Evolutionary conservation across 345 rosid species (phyloP), one percentile per base, ranked within the genome.

Genomic region (Gossypium raimondii): DNA sequence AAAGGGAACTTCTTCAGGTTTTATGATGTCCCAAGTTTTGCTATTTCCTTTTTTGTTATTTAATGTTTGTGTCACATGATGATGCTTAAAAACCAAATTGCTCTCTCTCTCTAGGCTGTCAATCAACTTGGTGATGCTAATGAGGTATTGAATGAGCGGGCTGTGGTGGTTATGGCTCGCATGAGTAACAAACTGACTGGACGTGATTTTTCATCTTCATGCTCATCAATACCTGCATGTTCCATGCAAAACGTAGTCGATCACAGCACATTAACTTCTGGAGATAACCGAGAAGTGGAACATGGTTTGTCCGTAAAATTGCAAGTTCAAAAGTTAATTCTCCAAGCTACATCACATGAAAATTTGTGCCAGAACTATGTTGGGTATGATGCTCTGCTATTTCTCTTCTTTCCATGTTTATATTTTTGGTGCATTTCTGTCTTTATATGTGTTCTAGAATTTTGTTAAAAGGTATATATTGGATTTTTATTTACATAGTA

Each of bases 111-210:
- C 73, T 70, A 95, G 99, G 98, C 99, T 77, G 97, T 93, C 79
- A 88, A 89, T 84, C 96, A 89, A 84, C 99, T 91, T 11, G 98
- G 98, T 73, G 98, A 95, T 82, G 99, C 99, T 51, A 95, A 93
- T 34, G 98, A 95, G 85, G 98, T 95, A 67, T 68, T 95, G 78
- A 95, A 95, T 22, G 97, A 90, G 81, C 95, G 90, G 45, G 98
- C 99, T 43, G 98, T 95, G 68, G 85, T 86, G 72, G 99, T 95
- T 68, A 95, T 93, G 99, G 96, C 84, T 53, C 87, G 98, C 47
- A 95, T 95, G 99, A 88, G 93, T 78, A 22, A 51, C 64, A 59
- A 59, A 59, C 63, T 59, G 11, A 59, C 63, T 0, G 63, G 63
- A 10, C 63, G 63, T 7, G 63, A 59, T 59, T 59, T 59, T 59